These are phyloP conservation scores for Fusarium coffeatum DNA, from an alignment of 2,329 filamentous ascomycete species.

Conservation along the genomic window DNA sequence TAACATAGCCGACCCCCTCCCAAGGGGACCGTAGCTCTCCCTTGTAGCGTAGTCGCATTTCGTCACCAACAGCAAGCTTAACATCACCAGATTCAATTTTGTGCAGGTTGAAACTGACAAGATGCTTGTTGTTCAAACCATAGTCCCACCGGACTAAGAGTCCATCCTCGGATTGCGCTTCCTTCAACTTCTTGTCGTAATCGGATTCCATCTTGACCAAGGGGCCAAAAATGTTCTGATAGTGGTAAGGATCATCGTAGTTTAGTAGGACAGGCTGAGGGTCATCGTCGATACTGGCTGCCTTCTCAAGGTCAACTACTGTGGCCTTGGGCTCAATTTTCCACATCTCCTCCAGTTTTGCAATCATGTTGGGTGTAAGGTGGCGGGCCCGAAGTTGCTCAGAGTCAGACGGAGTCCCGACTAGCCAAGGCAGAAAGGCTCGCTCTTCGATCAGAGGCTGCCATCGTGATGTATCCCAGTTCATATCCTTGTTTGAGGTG, in stretches of 20 bases:
- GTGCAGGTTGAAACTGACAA: constrained; percentile 93
- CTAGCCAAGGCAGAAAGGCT: constrained; percentile 94
- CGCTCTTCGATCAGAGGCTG: constrained; percentile 97
- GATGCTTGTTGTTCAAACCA: constrained; percentile 95
- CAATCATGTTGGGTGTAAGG: constrained; percentile 92
- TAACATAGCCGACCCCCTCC: constrained; percentile 98
- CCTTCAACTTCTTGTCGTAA: constrained; percentile 98
- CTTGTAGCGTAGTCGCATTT: constrained; percentile 97
- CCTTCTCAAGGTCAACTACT: constrained; percentile 90
- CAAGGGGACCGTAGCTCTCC: constrained; percentile 91
- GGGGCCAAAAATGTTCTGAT: constrained; percentile 98
- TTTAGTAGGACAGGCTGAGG: constrained; percentile 91
- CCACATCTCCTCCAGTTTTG: constrained; percentile 97
- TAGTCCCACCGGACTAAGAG: constrained; percentile 93
- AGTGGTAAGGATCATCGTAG: constrained; percentile 98
- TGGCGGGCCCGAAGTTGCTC: constrained; percentile 96
- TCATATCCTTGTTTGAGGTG: constrained; percentile 98
- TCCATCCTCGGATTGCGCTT: constrained; percentile 97
- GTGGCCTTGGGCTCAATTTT: constrained; percentile 93
- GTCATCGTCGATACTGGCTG: constrained; percentile 91
- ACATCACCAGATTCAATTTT: constrained; percentile 98
- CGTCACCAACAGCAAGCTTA: constrained; percentile 96
- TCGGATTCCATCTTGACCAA: constrained; percentile 99
- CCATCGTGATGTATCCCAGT: constrained; percentile 98
- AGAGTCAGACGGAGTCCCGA: constrained; percentile 87